Base-by-base conservation (phyloP, 2,329 filamentous ascomycete species). In the Graphilbum fragrans region DNA sequence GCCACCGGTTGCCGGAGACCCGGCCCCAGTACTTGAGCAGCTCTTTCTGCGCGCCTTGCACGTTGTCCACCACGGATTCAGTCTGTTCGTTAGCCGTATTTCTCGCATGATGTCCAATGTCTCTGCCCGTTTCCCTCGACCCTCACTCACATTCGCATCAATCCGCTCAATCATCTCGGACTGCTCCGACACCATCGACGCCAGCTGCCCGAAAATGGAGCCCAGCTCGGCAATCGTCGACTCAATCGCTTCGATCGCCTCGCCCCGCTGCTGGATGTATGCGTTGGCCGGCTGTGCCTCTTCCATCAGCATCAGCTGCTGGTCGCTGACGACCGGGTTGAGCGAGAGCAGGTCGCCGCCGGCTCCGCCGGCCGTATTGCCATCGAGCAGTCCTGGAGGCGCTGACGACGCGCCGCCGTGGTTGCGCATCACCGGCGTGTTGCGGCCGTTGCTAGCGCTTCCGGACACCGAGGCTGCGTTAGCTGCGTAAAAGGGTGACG, bases 231-330 rank as follows among this genome's bases (percentile, higher is more conserved):
- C 79, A 52, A 98, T 98, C 2, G 92, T 98, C 51, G 85, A 80
- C 60, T 98, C 92, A 45, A 98, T 98, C 5, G 87, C 85, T 57
- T 96, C 90, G 49, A 98, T 96, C 0, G 92, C 92, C 59, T 95
- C 86, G 17, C 90, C 90, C 59, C 92, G 74, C 56, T 94, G 86
- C 52, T 93, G 82, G 47, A 96, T 93, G 57, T 98, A 96, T 22
- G 77, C 72, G 59, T 95, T 95, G 48, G 80, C 72, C 5, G 82
- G 77, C 50, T 87, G 82, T 10, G 86, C 88, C 62, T 93, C 86
- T 61, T 96, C 92, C 82, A 96, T 92, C 66, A 90, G 75, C 52
- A 95, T 69, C 45, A 96, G 62, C 57, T 96, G 83, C 58, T 93
- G 85, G 56, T 95, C 86, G 42, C 65, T 60, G 1, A 85, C 86